These are phyloP conservation scores for Rhypophila decipiens DNA, from an alignment of 495 filamentous ascomycete species.

Conservation along the genomic window DNA sequence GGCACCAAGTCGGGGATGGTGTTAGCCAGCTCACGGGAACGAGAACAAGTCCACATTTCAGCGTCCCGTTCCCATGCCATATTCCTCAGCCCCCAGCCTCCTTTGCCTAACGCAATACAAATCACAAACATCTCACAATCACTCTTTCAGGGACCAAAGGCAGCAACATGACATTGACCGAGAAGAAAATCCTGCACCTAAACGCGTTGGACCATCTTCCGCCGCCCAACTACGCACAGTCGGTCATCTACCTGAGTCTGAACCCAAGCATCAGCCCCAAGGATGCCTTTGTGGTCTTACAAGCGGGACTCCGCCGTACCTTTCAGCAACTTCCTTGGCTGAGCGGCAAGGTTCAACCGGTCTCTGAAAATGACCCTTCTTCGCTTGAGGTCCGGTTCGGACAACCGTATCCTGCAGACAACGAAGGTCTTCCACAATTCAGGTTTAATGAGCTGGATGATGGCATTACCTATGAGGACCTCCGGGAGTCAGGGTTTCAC, in stretches of 20 bases:
- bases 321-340: not conserved
- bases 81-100: too few species aligned
- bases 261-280: not conserved
- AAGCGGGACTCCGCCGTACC: not conserved
- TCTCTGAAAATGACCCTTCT: not conserved
- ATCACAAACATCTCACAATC: too few species aligned
- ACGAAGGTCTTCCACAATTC: not conserved
- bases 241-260: not conserved
- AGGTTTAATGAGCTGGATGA: not conserved
- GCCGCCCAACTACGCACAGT: not conserved
- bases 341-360: not conserved
- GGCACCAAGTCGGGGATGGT: too few species aligned
- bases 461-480: not conserved
- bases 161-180: too few species aligned
- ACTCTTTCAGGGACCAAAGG: too few species aligned
- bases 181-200: too few species aligned
- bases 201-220: not conserved
- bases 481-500: not conserved
- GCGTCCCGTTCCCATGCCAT: too few species aligned
- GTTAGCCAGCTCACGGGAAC: too few species aligned
- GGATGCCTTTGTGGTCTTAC: not conserved
- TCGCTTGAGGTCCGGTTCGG: not conserved
- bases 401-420: too few species aligned
- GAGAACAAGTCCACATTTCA: too few species aligned
- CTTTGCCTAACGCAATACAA: too few species aligned